phyloP scores from a whole-genome alignment of 2,329 filamentous ascomycete species.

The Coniella vitis region DNA sequence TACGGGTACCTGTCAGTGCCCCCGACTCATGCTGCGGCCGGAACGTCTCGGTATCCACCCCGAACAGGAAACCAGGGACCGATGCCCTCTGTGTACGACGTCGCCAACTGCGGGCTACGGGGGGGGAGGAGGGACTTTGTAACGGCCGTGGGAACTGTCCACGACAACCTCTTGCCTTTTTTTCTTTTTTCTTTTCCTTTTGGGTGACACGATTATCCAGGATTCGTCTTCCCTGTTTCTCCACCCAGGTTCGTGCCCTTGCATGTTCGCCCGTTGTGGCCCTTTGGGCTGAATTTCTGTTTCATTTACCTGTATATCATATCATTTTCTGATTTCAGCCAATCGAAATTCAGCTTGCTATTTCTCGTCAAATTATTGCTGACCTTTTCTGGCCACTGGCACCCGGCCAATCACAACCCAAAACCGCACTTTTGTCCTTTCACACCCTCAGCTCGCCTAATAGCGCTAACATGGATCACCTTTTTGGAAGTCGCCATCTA shows the following conservation, averaged over 20 bases:
- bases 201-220: conserved; percentile 9
- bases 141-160: conserved; percentile 1
- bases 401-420: conserved; percentile 21
- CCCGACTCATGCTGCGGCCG: conserved; percentile 2
- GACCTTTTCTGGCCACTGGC: conserved; percentile 11
- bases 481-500: conserved; percentile 21
- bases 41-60: conserved; percentile 14
- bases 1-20: background rate
- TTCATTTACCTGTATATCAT: too few relatives aligned
- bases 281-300: conserved; percentile 7
- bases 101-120: background rate
- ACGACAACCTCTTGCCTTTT: conserved; percentile 4
- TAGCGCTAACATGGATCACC: conserved; percentile 21
- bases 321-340: conserved; percentile 13
- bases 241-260: conserved; percentile 3
- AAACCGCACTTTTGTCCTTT: conserved; percentile 16
- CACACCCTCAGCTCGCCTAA: conserved; percentile 20
- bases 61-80: conserved; percentile 11
- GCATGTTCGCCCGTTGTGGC: conserved; percentile 2
- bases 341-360: conserved; percentile 16
- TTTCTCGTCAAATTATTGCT: conserved; percentile 10
- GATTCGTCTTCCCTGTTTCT: background rate
- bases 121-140: background rate
- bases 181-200: too few relatives aligned
- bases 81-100: background rate